Percentiles rank a stretch among this genome's conserved stretches.
Conservation (phyloP, 805 yeast species). For the Pichia eremophila region DNA sequence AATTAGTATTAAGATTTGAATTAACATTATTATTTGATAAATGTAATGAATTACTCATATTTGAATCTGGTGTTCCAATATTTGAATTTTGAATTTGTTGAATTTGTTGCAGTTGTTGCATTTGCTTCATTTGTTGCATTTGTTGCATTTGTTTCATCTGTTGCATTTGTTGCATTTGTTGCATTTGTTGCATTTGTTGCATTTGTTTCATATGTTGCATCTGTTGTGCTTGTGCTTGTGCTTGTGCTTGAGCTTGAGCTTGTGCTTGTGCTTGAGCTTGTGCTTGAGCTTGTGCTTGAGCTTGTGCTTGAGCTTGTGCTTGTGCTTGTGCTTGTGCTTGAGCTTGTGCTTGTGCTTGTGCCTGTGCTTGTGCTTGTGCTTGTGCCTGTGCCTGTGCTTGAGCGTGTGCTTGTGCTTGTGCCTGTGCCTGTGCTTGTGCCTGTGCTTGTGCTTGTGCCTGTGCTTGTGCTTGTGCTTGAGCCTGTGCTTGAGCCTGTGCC, state of each 20-base stretch:
- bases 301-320: not conserved
- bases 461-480: conserved; percentile 3
- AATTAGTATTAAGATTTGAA: not conserved
- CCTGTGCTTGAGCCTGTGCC: conserved; percentile 5
- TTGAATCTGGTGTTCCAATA: not conserved
- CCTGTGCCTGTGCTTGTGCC: not conserved
- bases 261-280: not conserved
- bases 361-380: not conserved
- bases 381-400: conserved; percentile 9
- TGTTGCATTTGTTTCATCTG: not conserved
- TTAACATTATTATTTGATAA: not conserved
- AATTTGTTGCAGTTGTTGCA: not conserved
- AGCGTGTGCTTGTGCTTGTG: not conserved
- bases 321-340: not conserved
- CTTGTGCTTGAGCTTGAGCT: too few relatives aligned
- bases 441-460: not conserved
- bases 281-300: conserved; percentile 8
- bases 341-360: not conserved
- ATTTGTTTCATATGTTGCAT: too few relatives aligned
- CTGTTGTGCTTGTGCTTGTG: too few relatives aligned
- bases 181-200: not conserved
- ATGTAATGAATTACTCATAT: not conserved
- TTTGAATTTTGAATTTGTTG: not conserved
- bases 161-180: not conserved
- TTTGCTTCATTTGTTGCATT: not conserved